phyloP scores from a whole-genome alignment of 75 land plant genomes.

The Cupressus sempervirens region DNA sequence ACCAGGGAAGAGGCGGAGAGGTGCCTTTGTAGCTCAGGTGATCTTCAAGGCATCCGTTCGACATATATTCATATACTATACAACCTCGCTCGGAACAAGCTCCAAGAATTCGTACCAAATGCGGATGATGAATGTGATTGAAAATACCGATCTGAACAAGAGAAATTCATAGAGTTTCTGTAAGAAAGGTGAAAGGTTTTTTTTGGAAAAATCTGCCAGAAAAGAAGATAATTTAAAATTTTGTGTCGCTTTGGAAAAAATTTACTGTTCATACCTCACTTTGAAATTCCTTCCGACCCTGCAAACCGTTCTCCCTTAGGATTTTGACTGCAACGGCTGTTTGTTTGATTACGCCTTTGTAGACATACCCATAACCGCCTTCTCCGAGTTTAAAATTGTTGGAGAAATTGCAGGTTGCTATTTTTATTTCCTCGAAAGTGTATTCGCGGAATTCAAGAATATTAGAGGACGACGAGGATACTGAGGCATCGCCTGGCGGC shows the following conservation, averaged over 20 bases:
- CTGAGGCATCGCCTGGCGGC: neutral
- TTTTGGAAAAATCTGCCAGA: too few species aligned
- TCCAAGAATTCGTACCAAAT: slow-evolving; percentile 62
- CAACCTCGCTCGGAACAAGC: slow-evolving; percentile 58
- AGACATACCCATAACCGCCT: slow-evolving; percentile 67
- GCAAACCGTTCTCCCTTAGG: slow-evolving; percentile 32
- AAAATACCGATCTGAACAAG: slow-evolving; percentile 47
- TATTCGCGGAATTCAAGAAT: neutral
- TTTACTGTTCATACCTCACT: slow-evolving; percentile 28
- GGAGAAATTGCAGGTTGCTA: slow-evolving; percentile 23
- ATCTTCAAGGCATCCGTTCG: slow-evolving; percentile 66
- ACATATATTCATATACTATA: slow-evolving; percentile 61
- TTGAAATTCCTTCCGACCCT: slow-evolving; percentile 49
- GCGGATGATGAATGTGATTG: slow-evolving; percentile 55
- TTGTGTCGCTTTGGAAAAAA: neutral
- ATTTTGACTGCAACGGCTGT: slow-evolving; percentile 56
- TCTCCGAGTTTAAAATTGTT: slow-evolving; percentile 43
- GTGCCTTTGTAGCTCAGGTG: slow-evolving; percentile 42
- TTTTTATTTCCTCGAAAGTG: slow-evolving; percentile 17
- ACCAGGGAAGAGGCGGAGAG: slow-evolving; percentile 52
- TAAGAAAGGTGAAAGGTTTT: too few species aligned
- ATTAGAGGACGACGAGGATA: neutral
- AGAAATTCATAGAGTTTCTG: slow-evolving; percentile 18
- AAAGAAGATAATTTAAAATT: too few species aligned
- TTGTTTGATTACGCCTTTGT: slow-evolving; percentile 61